These are phyloP conservation scores for Metschnikowia lochheadii DNA, from an alignment of 805 yeast species.

Conservation along the genomic window DNA sequence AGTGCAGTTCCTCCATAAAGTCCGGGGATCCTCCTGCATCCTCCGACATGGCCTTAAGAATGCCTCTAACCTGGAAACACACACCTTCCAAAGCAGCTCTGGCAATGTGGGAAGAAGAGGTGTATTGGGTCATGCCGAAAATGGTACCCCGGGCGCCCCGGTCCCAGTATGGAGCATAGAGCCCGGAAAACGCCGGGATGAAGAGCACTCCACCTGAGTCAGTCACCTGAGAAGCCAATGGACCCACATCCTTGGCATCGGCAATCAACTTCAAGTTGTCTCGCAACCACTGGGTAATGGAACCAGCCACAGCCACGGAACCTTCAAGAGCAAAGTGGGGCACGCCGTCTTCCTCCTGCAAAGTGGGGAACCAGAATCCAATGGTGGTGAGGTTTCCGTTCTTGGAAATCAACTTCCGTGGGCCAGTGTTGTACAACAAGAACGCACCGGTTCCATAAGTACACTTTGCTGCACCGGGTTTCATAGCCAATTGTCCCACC, in stretches of 20 bases:
- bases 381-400: slow-evolving; percentile 87
- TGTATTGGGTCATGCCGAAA: slow-evolving; percentile 87
- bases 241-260: slow-evolving; percentile 83
- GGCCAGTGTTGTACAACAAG: slow-evolving; percentile 83
- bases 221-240: slow-evolving; percentile 76
- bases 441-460: slow-evolving; percentile 97
- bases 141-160: slow-evolving; percentile 89
- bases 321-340: slow-evolving; percentile 94
- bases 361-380: slow-evolving; percentile 82
- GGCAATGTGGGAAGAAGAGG: slow-evolving; percentile 88
- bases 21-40: slow-evolving; percentile 68
- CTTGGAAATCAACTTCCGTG: slow-evolving; percentile 59
- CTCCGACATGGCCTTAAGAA: slow-evolving; percentile 81
- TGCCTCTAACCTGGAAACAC: slow-evolving; percentile 89
- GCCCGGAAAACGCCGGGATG: slow-evolving; percentile 91
- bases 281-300: slow-evolving; percentile 89
- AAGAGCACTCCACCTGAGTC: slow-evolving; percentile 89
- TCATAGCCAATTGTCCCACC: slow-evolving; percentile 86
- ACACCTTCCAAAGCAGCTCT: slow-evolving; percentile 95
- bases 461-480: slow-evolving; percentile 84
- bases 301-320: slow-evolving; percentile 93
- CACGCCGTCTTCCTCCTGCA: slow-evolving; percentile 42
- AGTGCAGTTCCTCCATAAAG: slow-evolving; percentile 53
- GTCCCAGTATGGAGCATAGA: slow-evolving; percentile 96
- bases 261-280: slow-evolving; percentile 83